These are phyloP conservation scores for Musa balbisiana DNA, from an alignment of 202 grass and related monocot species.

Conservation along the genomic window DNA sequence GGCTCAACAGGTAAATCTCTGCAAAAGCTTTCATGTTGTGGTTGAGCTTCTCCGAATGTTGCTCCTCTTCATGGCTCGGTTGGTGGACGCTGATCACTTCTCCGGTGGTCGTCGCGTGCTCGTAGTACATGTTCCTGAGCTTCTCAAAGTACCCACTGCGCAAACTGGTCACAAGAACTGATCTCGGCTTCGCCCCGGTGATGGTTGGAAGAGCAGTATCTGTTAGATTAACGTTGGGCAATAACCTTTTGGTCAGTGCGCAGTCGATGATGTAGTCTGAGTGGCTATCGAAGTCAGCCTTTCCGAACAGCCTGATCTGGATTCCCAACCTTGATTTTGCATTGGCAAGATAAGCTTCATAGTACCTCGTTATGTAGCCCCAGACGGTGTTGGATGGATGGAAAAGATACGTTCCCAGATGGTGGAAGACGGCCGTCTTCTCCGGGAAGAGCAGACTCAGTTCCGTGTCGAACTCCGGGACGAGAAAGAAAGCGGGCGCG, in stretches of 20 bases:
- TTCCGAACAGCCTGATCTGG: conserved; percentile 32
- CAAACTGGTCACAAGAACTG: conserved; percentile 12
- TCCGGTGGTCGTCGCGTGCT: conserved; percentile 14
- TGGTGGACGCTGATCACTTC: conserved; percentile 28
- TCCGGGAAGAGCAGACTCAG: conserved; percentile 32
- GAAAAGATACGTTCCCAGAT: conserved; percentile 51
- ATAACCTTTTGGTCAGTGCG: conserved; percentile 35
- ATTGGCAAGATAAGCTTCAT: neutral
- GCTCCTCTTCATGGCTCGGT: conserved; percentile 28
- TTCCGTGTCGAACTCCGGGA: neutral
- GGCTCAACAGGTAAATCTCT: conserved; percentile 33
- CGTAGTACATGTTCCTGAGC: conserved; percentile 24
- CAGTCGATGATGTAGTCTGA: conserved; percentile 43
- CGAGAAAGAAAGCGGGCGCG: neutral
- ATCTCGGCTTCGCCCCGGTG: neutral
- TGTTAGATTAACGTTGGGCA: conserved; percentile 23
- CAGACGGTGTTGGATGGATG: conserved; percentile 49
- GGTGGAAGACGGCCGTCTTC: conserved; percentile 44
- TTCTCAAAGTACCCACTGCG: conserved; percentile 7
- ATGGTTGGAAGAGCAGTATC: neutral
- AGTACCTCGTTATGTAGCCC: conserved; percentile 25
- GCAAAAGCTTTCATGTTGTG: conserved; percentile 32
- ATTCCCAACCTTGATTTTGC: neutral
- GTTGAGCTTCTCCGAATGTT: conserved; percentile 10
- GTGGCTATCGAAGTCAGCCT: conserved; percentile 32